These are phyloP conservation scores for Penicillium arizonense DNA, from an alignment of 495 filamentous ascomycete species.

Conservation along the genomic window DNA sequence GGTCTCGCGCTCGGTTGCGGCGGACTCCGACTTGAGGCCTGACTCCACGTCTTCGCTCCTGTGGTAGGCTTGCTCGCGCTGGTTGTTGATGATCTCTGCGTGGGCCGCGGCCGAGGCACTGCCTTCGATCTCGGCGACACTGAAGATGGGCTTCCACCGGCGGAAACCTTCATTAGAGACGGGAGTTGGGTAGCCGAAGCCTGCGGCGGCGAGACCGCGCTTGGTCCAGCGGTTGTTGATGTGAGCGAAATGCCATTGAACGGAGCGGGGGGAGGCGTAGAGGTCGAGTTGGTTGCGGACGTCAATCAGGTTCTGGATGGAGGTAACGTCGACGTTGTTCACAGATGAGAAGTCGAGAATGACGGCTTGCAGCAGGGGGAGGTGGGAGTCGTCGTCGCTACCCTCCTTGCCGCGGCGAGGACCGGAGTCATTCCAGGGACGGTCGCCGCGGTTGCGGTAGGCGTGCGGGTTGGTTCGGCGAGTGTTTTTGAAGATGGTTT, in stretches of 20 bases:
- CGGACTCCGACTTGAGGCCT: constrained; percentile 26
- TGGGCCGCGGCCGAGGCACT: constrained; percentile 63
- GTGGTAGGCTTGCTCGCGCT: constrained; percentile 47
- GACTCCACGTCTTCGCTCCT: constrained; percentile 40
- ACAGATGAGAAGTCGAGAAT: constrained; percentile 95
- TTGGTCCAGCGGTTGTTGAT: constrained; percentile 99
- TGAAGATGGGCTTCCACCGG: constrained; percentile 96
- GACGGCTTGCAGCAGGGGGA: constrained; percentile 82
- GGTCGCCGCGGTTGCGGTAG: constrained; percentile 69
- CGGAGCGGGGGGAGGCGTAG: constrained; percentile 76
- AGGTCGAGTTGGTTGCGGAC: constrained; percentile 95
- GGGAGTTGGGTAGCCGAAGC: constrained; percentile 87
- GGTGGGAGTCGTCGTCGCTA: constrained; percentile 43
- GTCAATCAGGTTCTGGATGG: constrained; percentile 92
- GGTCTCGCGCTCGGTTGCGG: constrained; percentile 30
- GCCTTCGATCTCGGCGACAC: constrained; percentile 85
- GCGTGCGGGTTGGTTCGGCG: constrained; percentile 69
- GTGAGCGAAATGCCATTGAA: constrained; percentile 95
- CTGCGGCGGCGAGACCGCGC: constrained; percentile 84
- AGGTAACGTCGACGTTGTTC: constrained; percentile 95
- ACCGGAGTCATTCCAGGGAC: constrained; percentile 95
- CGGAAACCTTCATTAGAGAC: constrained; percentile 51
- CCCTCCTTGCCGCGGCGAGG: constrained; percentile 58
- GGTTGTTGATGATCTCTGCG: constrained; percentile 56
- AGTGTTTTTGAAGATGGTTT: constrained; percentile 71